These are phyloP conservation scores for Avena eriantha DNA, from an alignment of 176 grass and related monocot genomes.

Conservation along the genomic window DNA sequence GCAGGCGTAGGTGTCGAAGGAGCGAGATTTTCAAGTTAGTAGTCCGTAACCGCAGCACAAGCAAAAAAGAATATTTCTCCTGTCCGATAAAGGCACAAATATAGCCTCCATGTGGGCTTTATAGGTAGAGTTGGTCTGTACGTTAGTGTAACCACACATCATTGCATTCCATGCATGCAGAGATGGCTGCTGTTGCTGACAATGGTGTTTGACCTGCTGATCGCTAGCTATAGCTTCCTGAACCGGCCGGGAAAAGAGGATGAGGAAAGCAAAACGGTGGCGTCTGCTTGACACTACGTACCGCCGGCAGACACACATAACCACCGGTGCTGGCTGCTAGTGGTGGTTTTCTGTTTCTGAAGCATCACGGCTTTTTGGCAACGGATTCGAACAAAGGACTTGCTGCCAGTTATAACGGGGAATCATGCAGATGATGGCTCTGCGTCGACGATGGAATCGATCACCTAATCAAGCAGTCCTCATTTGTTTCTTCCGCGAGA, in stretches of 20 bases:
- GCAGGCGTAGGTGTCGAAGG: background rate
- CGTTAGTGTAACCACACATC: slow-evolving; percentile 24
- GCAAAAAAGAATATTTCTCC: background rate
- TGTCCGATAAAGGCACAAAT: background rate
- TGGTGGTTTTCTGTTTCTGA: slow-evolving; percentile 8
- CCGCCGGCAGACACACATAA: background rate
- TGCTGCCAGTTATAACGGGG: background rate
- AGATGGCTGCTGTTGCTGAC: slow-evolving; percentile 45
- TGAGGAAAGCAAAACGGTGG: slow-evolving; percentile 11
- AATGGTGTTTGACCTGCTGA: slow-evolving; percentile 44
- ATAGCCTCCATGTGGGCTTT: background rate
- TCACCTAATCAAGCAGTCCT: slow-evolving; percentile 40
- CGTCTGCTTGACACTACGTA: slow-evolving; percentile 47
- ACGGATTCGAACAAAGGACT: background rate
- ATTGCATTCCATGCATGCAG: background rate
- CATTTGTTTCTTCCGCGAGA: too few species aligned
- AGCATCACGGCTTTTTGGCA: slow-evolving; percentile 7
- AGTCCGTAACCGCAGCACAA: background rate
- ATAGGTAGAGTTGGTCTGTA: background rate
- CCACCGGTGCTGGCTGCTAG: slow-evolving; percentile 44
- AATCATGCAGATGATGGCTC: slow-evolving; percentile 6
- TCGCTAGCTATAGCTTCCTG: background rate
- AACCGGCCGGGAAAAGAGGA: slow-evolving; percentile 38
- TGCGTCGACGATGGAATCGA: background rate
- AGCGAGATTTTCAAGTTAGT: background rate